Percentiles rank a stretch among this genome's conserved stretches.
phyloP scores from a whole-genome alignment of 805 yeast species.

The Saturnispora sekii region DNA sequence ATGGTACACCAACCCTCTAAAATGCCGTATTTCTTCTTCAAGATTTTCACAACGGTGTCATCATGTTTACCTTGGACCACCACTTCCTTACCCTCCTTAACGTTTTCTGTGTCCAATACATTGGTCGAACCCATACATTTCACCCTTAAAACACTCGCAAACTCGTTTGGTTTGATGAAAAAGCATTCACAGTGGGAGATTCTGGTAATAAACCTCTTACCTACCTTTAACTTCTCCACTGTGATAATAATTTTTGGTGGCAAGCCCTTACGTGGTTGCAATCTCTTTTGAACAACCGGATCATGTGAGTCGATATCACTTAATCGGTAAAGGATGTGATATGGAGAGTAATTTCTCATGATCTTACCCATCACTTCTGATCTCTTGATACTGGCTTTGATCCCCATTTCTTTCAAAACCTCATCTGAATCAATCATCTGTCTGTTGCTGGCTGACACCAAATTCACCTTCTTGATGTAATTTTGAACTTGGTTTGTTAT shows the following conservation, averaged over 20 bases:
- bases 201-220: conserved; percentile 71
- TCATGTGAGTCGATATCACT: conserved; percentile 16
- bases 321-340: conserved; percentile 8
- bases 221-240: conserved; percentile 66
- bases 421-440: conserved; percentile 49
- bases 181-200: conserved; percentile 62
- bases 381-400: conserved; percentile 29
- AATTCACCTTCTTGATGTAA: conserved; percentile 51
- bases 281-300: conserved; percentile 13
- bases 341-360: conserved; percentile 8
- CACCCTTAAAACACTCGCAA: conserved; percentile 61
- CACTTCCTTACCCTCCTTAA: conserved; percentile 54
- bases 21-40: conserved; percentile 51
- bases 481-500: conserved; percentile 41
- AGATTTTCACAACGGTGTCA: conserved; percentile 44
- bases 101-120: conserved; percentile 43
- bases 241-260: conserved; percentile 57
- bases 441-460: conserved; percentile 38
- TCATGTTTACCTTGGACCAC: conserved; percentile 90
- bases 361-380: conserved; percentile 1
- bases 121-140: conserved; percentile 89
- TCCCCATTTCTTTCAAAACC: conserved; percentile 28
- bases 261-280: conserved; percentile 47
- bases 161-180: conserved; percentile 49
- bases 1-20: conserved; percentile 47